Conservation (phyloP, 2,329 filamentous ascomycete species). For the Botrytis elliptica region DNA sequence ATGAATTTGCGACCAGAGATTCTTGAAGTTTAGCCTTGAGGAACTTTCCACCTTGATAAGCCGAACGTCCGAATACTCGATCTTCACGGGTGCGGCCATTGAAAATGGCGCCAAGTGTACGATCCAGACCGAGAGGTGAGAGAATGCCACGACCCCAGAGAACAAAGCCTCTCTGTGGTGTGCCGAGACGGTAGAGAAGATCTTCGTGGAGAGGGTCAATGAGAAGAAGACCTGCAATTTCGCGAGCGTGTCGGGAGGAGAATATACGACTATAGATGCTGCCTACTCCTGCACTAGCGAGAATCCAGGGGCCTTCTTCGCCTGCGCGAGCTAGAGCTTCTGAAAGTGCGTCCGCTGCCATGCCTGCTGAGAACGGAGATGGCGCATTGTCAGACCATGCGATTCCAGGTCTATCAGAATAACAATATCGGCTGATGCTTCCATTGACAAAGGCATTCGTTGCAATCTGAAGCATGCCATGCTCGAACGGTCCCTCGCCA, state of each 20-base stretch:
- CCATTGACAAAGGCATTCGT: constrained; percentile 74
- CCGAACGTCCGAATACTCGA: constrained; percentile 76
- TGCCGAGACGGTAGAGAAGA: constrained; percentile 66
- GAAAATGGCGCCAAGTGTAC: constrained; percentile 77
- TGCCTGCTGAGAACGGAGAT: constrained; percentile 88
- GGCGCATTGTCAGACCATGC: constrained; percentile 90
- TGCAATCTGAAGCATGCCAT: constrained; percentile 77
- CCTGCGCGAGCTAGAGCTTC: constrained; percentile 79
- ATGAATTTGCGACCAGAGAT: constrained; percentile 78
- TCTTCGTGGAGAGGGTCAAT: constrained; percentile 91
- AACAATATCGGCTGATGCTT: constrained; percentile 86
- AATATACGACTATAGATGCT: constrained; percentile 91
- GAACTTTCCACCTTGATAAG: constrained; percentile 77
- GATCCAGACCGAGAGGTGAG: constrained; percentile 82
- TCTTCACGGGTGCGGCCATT: constrained; percentile 77
- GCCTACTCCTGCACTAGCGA: constrained; percentile 83
- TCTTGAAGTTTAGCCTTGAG: constrained; percentile 93
- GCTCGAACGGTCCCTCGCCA: constrained; percentile 75
- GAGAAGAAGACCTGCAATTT: constrained; percentile 76
- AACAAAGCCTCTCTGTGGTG: constrained; percentile 70
- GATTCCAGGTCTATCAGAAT: constrained; percentile 88
- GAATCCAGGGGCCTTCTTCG: constrained; percentile 84
- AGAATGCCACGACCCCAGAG: constrained; percentile 85
- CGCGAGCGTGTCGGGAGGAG: constrained; percentile 72
- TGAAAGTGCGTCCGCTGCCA: constrained; percentile 84